A percentile compares a stretch with the other conserved stretches of the same genome.
phyloP scores from a whole-genome alignment of 805 yeast species.

The Wickerhamiella australiensis region DNA sequence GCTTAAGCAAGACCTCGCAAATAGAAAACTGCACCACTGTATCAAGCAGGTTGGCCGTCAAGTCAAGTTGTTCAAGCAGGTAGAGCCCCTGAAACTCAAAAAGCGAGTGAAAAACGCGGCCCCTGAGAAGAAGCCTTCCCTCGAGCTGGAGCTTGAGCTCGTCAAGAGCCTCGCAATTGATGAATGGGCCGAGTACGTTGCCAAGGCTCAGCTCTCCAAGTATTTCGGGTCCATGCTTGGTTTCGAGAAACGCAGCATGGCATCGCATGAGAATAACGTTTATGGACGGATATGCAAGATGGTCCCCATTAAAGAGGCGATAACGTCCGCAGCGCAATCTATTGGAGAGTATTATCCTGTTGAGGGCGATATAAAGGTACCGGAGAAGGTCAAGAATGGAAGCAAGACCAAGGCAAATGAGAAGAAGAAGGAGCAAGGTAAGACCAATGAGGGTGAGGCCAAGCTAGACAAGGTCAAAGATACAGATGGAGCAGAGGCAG shows the following conservation, averaged over 20 bases:
- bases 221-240: conserved; percentile 3
- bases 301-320: conserved; percentile 17
- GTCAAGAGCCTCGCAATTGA: conserved; percentile 18
- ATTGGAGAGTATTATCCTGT: conserved; percentile 12
- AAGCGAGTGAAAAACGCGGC: conserved; percentile 21
- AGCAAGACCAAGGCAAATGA: not conserved
- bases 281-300: conserved; percentile 32
- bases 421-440: not conserved
- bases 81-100: conserved; percentile 27
- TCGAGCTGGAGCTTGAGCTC: conserved; percentile 20
- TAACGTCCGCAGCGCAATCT: conserved; percentile 10
- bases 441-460: not conserved
- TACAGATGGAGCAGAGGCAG: not conserved
- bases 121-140: not conserved
- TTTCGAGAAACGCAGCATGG: conserved; percentile 15
- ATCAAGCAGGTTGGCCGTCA: conserved; percentile 21
- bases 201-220: conserved; percentile 16
- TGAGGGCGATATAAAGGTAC: conserved; percentile 6
- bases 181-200: conserved; percentile 16
- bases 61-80: conserved; percentile 25
- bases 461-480: conserved; percentile 14
- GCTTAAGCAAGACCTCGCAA: conserved; percentile 24
- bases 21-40: conserved; percentile 26
- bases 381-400: conserved; percentile 4
- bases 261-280: conserved; percentile 25